Conservation (phyloP, 2,329 filamentous ascomycete species). For the Aspergillus cejpii region DNA sequence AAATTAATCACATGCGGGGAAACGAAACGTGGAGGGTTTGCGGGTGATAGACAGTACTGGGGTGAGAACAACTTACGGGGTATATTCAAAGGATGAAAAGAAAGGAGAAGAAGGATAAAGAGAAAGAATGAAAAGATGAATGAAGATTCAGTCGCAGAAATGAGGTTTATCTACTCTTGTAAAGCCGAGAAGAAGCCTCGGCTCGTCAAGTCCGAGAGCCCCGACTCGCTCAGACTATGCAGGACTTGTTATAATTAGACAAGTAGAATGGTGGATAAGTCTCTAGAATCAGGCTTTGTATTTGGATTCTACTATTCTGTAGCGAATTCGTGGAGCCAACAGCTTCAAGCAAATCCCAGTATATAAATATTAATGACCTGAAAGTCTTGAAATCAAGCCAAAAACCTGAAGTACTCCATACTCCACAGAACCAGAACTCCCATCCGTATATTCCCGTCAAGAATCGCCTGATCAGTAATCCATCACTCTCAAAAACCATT, state of each 20-base stretch:
- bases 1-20: slow-evolving; percentile 1
- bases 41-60: neutral
- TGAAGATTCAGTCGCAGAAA: neutral
- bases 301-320: no score
- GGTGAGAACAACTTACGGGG: neutral
- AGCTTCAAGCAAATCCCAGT: slow-evolving; percentile 18
- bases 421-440: no score
- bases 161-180: neutral
- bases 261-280: no score
- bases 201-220: slow-evolving; percentile 8
- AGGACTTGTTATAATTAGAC: no score
- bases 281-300: neutral
- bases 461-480: neutral
- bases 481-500: slow-evolving; percentile 19
- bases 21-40: neutral
- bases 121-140: no score
- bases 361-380: no score
- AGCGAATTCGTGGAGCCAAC: neutral
- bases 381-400: slow-evolving; percentile 3
- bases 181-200: slow-evolving; percentile 7
- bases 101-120: slow-evolving; percentile 6
- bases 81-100: neutral
- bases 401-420: no score
- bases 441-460: neutral
- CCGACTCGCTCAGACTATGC: no score